Evolutionary conservation across 2,329 filamentous ascomycete species (phyloP), one percentile per base, ranked within the genome.

Genomic region (Tolypocladium cylindrosporum): DNA sequence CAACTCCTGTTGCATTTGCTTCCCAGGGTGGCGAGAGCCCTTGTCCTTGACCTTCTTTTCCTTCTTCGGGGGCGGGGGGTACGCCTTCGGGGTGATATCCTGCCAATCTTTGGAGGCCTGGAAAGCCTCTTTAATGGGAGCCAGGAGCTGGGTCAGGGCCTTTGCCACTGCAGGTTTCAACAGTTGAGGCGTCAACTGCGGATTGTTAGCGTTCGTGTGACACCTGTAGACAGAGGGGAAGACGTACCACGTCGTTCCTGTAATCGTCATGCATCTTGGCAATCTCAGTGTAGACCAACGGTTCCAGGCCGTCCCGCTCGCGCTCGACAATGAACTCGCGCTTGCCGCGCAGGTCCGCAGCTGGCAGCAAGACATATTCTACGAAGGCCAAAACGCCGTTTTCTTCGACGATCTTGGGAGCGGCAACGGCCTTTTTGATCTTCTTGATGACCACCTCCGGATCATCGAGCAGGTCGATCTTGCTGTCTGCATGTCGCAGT

Each of bases 391-490:
- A 76, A 14, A 97, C 78, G 24, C 93, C 94, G 69, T 97, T 97
- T 37, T 87, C 89, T 66, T 96, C 90, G 5, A 90, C 80, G 34
- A 88, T 79, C 67, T 85, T 85, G 39, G 91, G 91, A 19, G 84
- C 83, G 27, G 89, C 89, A 61, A 88, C 84, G 0, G 93, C 91
- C 74, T 97, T 97, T 69, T 86, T 86, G 56, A 96, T 79, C 79
- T 96, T 96, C 78, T 88, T 91, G 64, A 81, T 77, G 16, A 97
- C 88, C 2, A 77, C 74, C 0, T 95, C 90, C 0, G 88, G 77
- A 0, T 82, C 64, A 68, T 97, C 94, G 21, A 97, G 82, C n/a
- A 97, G 80, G 69, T 97, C 94, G 63, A 97, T 95, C 76, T 97
- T 97, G 68, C 85, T 90, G 72, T 92, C 87, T 65, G 76, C 4